Conservation (phyloP, 2,329 filamentous ascomycete species). For the Aureobasidium sp. region DNA sequence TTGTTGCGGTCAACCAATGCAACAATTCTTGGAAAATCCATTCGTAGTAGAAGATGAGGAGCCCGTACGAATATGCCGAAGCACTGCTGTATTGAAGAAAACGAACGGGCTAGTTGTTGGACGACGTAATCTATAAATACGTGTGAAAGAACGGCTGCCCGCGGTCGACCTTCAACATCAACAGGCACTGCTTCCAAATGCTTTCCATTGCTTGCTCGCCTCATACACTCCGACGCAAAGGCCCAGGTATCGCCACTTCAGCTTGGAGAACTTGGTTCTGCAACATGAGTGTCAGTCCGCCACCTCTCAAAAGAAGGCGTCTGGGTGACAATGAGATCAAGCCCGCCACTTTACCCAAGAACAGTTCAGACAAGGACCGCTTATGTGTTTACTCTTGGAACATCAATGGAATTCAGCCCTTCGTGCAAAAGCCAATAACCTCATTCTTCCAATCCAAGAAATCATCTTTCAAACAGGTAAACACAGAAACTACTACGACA, state of each 20-base stretch:
- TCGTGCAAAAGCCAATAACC: conserved; percentile 36
- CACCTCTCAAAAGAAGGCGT: conserved; percentile 26
- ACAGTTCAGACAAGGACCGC: not conserved
- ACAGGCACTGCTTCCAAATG: not conserved
- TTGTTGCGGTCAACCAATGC: not conserved
- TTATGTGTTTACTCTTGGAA: conserved; percentile 43
- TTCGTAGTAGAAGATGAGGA: not conserved
- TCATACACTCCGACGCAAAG: not conserved
- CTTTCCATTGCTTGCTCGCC: not conserved
- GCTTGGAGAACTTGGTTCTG: not conserved
- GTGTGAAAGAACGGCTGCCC: not conserved
- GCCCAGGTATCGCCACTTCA: not conserved
- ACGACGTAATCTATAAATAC: not conserved
- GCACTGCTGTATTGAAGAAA: not conserved
- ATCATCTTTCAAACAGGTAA: not conserved
- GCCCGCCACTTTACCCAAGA: not conserved
- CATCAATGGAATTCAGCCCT: conserved; percentile 41
- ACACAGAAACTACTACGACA: not conserved
- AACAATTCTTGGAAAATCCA: not conserved
- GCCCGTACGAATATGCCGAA: no score
- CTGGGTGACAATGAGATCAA: not conserved
- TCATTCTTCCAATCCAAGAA: conserved; percentile 30
- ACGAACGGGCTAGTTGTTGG: not conserved
- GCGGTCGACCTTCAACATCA: not conserved
- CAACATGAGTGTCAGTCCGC: conserved; percentile 24